Conservation (phyloP, 2,329 filamentous ascomycete species). For the Fusarium beomiforme region DNA sequence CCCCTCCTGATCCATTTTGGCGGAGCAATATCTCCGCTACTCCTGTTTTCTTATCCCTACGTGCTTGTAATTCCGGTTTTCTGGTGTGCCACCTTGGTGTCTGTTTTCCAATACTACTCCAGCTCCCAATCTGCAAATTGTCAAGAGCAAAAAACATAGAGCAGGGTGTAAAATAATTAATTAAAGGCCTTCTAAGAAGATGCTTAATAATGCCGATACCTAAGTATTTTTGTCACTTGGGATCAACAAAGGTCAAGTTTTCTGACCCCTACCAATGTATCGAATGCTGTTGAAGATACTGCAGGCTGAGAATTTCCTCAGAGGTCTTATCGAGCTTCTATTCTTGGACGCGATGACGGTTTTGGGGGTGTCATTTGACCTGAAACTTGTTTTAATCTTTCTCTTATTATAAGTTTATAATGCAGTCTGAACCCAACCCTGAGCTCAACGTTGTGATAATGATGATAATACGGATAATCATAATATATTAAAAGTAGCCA, state of each 20-base stretch:
- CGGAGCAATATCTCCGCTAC: conserved; percentile 31
- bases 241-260: not conserved
- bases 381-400: not conserved
- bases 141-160: not conserved
- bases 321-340: conserved; percentile 2
- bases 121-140: not conserved
- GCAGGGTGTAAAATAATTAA: no score
- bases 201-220: no score
- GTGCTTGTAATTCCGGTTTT: conserved; percentile 12
- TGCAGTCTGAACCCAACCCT: no score
- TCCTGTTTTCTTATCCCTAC: not conserved
- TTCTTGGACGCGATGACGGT: not conserved
- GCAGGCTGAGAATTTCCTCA: not conserved
- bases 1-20: conserved; percentile 15
- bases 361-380: not conserved
- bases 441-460: no score
- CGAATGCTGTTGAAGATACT: no score
- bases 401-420: not conserved
- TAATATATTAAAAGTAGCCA: no score
- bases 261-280: not conserved
- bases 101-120: not conserved
- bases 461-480: no score
- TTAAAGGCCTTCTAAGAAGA: no score
- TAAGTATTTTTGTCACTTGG: not conserved
- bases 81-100: conserved; percentile 3